These are phyloP conservation scores for Tremellales sp. DNA, from an alignment of 1,284 basidiomycete genomes.

Conservation along the genomic window DNA sequence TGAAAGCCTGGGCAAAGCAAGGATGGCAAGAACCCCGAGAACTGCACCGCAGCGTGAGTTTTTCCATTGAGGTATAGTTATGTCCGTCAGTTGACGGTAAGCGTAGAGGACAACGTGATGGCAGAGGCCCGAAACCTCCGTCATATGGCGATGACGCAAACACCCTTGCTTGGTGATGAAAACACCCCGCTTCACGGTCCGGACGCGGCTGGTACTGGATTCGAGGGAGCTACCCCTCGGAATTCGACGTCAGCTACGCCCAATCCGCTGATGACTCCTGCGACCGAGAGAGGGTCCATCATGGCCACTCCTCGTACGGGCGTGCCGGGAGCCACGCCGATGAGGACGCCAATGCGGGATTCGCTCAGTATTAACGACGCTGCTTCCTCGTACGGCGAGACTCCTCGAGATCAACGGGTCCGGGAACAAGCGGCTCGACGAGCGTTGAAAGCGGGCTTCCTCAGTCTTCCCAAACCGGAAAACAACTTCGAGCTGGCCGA, in stretches of 20 bases:
- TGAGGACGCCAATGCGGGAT: conserved; percentile 89
- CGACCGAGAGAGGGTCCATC: conserved; percentile 52
- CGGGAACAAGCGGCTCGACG: conserved; percentile 63
- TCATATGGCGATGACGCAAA: conserved; percentile 87
- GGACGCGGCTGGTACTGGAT: conserved; percentile 71
- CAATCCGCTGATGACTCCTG: conserved; percentile 87
- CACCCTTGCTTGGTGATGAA: conserved; percentile 92
- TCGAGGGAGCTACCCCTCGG: conserved; percentile 85
- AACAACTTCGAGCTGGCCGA: conserved; percentile 97
- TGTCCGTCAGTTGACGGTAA: conserved; percentile 1
- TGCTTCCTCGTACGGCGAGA: conserved; percentile 58
- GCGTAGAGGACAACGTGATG: conserved; percentile 82
- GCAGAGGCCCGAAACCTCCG: conserved; percentile 91
- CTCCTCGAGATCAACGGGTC: conserved; percentile 68
- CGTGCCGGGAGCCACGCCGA: conserved; percentile 61
- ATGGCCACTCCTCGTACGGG: conserved; percentile 63
- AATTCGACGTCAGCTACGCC: conserved; percentile 85
- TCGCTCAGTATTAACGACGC: conserved; percentile 81
- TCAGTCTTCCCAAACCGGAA: conserved; percentile 82
- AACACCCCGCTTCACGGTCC: conserved; percentile 84
- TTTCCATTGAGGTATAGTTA: conserved; percentile 6
- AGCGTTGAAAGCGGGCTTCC: conserved; percentile 75
- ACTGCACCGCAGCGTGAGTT: conserved; percentile 84
- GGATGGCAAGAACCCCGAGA: conserved; percentile 85
- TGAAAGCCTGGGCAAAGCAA: conserved; percentile 78